These are phyloP conservation scores for Scedosporium aurantiacum DNA, from an alignment of 2,329 filamentous ascomycete genomes.

Conservation along the genomic window DNA sequence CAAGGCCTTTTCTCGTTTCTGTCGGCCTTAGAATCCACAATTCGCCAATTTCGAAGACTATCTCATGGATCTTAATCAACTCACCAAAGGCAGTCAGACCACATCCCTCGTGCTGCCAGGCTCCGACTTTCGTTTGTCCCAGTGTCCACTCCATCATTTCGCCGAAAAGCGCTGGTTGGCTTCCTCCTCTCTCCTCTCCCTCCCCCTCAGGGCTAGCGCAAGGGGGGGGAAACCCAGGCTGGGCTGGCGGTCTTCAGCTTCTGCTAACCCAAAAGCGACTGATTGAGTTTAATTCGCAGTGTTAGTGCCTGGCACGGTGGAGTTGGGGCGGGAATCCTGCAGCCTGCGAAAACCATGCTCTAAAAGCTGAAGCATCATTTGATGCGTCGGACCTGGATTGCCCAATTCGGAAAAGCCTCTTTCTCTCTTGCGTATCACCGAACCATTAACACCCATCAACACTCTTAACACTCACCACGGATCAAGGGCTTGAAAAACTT, in stretches of 20 bases:
- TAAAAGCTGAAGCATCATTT: constrained; percentile 1
- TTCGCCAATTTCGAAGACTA: too few relatives aligned
- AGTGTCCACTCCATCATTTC: neutral
- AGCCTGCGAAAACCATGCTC: neutral
- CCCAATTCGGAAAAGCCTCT: neutral
- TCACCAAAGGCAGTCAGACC: neutral
- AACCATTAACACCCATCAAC: too few relatives aligned
- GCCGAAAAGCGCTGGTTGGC: neutral
- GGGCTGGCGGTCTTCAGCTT: neutral
- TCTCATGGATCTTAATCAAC: neutral
- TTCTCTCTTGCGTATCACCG: neutral
- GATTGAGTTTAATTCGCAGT: neutral
- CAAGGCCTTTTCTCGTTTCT: neutral
- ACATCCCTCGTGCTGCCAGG: too few relatives aligned
- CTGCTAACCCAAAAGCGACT: neutral
- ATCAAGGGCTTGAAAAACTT: too few relatives aligned
- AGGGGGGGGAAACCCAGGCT: neutral
- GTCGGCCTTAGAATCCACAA: too few relatives aligned
- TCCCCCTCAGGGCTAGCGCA: neutral
- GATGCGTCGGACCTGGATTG: neutral
- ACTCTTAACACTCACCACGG: too few relatives aligned
- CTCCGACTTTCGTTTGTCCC: too few relatives aligned
- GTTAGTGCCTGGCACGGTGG: neutral
- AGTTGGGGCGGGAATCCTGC: neutral
- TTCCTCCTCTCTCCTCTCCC: neutral